Percentiles rank a stretch among this genome's conserved stretches.
phyloP scores from a whole-genome alignment of 2,329 filamentous ascomycete genomes.

The Penicillium digitatum region DNA sequence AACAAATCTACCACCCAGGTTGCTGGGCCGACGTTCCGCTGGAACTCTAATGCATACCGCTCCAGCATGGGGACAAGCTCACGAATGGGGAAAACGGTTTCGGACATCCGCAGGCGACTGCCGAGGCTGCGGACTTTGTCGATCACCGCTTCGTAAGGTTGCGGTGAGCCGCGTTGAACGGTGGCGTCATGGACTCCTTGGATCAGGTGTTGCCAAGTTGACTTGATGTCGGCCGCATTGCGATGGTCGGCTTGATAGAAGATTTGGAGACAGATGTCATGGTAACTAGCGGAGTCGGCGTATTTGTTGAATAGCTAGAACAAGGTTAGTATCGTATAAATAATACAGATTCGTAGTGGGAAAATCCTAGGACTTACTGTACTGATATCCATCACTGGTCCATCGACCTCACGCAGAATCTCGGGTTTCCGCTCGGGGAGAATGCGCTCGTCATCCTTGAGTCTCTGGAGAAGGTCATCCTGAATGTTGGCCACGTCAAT shows the following conservation, averaged over 20 bases:
- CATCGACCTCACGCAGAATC: constrained; percentile 67
- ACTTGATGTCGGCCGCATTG: constrained; percentile 75
- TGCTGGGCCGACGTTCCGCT: constrained; percentile 46
- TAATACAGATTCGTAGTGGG: no score
- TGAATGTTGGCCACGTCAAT: constrained; percentile 94
- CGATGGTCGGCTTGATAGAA: constrained; percentile 90
- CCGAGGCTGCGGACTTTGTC: constrained; percentile 57
- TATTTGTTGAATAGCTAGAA: constrained; percentile 83
- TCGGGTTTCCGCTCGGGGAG: constrained; percentile 58
- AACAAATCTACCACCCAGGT: constrained; percentile 65
- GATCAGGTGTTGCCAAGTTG: constrained; percentile 81
- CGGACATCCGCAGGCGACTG: constrained; percentile 53
- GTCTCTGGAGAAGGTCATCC: constrained; percentile 77
- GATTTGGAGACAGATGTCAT: constrained; percentile 87
- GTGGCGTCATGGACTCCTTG: constrained; percentile 62
- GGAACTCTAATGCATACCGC: constrained; percentile 50
- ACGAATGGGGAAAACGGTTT: constrained; percentile 54
- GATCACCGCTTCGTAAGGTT: constrained; percentile 49
- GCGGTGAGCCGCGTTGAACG: constrained; percentile 39
- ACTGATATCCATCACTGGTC: constrained; percentile 71
- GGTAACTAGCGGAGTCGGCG: constrained; percentile 86
- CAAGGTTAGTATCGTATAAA: constrained; percentile 13
- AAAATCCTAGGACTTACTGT: constrained; percentile 56
- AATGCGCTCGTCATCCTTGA: constrained; percentile 70
- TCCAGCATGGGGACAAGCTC: constrained; percentile 55